Base-by-base conservation (phyloP, 164 flowering plant genomes). In the Macadamia integrifolia region DNA sequence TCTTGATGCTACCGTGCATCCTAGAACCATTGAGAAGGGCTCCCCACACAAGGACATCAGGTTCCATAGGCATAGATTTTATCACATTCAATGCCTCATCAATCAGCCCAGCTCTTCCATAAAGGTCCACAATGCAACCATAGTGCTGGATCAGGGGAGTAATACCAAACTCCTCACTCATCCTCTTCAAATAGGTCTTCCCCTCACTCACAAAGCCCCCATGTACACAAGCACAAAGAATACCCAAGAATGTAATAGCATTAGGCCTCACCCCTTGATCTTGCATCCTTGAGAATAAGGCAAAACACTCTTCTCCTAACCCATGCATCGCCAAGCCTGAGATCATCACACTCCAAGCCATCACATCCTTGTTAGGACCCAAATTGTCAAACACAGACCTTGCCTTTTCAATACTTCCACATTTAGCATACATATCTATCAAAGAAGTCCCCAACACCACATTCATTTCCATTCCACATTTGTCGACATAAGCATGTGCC, bases 391-490 rank as follows among this genome's bases (percentile, higher is more conserved):
- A 79, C 30, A 79, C 80, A 49, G 48, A 29, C 35, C 66, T 62
- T 3, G 82, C 79, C 50, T 74, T 73, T 42, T 76, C 77, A 58
- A 77, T 69, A 63, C 75, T 70, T 61, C 90, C 95, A 69, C 95
- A 89, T 69, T 90, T 88, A 1, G 91, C 84, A 75, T 88, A 90
- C 96, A 90, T 90, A 63, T 87, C 92, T 64, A 90, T 75, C 74
- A 90, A 76, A 28, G 92, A 58, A 64, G 82, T 77, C 13, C 80
- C 82, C 2, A 80, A 59, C 17, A 77, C 73, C 30, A 64, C 73
- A 64, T 75, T 73, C 15, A 80, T 50, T 61, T 65, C 32, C 65
- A 77, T 72, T 9, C 77, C 71, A 40, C 66, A 67, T 60, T 70
- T 78, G 58, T 70, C 73, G 23, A 80, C 73, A 59, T 75, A 75